Evolutionary conservation across 106 monocot species (phyloP).

Genomic region (Apostasia ramifera): DNA sequence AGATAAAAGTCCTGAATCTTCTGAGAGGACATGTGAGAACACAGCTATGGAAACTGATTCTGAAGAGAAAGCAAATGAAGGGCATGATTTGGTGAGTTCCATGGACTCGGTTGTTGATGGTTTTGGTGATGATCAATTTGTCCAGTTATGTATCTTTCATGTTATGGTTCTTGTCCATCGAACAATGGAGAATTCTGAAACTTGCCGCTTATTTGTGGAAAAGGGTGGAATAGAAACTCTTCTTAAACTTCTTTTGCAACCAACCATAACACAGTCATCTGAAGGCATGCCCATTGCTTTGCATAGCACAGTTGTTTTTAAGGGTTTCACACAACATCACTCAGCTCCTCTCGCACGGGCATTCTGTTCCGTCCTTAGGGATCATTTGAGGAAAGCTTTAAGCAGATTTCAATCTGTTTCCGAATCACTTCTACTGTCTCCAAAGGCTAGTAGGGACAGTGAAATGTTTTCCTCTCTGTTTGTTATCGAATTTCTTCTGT

Average conservation of each 20-base stretch:
- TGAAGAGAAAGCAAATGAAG: conserved; percentile 62
- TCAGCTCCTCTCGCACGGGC: conserved; percentile 75
- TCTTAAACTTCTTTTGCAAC: conserved; percentile 72
- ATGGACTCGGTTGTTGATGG: conserved; percentile 57
- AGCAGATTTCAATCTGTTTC: conserved; percentile 42
- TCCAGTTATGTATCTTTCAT: conserved; percentile 84
- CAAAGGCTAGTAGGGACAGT: conserved; percentile 26
- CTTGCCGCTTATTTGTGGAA: conserved; percentile 93
- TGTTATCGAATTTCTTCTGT: conserved; percentile 94
- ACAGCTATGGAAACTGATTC: conserved; percentile 80
- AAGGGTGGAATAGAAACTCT: conserved; percentile 77
- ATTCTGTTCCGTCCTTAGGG: conserved; percentile 71
- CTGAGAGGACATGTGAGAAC: conserved; percentile 35
- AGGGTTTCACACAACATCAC: conserved; percentile 97
- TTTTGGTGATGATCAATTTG: conserved; percentile 74
- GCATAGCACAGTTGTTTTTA: conserved; percentile 98
- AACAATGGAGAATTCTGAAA: conserved; percentile 92
- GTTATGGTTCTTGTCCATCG: conserved; percentile 92
- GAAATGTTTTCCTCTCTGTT: conserved; percentile 74
- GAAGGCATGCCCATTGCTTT: conserved; percentile 98
- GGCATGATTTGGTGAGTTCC: conserved; percentile 68
- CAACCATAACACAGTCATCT: conserved; percentile 89
- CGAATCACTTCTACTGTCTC: conserved; percentile 33
- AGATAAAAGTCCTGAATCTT: conserved; percentile 34
- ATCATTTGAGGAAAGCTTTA: conserved; percentile 70